Conservation (phyloP, 2,329 filamentous ascomycete genomes). For the Aspergillus aculeatinus region DNA sequence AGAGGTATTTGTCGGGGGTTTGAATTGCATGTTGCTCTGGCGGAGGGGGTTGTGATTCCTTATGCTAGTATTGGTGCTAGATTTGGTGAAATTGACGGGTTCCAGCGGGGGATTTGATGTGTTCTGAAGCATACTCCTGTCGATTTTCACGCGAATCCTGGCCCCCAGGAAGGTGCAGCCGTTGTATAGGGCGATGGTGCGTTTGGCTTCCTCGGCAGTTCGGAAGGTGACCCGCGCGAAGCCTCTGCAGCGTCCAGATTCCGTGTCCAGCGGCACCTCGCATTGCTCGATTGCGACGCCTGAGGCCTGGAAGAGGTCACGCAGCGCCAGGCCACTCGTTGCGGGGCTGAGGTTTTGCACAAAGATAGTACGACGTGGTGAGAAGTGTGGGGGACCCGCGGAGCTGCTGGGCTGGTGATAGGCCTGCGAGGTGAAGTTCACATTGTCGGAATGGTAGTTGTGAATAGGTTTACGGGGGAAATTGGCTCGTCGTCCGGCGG, state of each 20-base stretch:
- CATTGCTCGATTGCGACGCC: conserved; percentile 34
- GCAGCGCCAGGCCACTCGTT: conserved; percentile 31
- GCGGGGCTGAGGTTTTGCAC: conserved; percentile 31
- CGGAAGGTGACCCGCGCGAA: conserved; percentile 34
- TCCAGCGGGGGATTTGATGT: neutral
- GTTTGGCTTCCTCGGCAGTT: conserved; percentile 36
- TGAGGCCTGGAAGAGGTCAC: conserved; percentile 28
- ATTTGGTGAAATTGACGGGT: neutral
- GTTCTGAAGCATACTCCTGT: conserved; percentile 21
- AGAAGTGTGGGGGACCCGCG: conserved; percentile 1
- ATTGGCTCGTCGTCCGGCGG: conserved; percentile 2
- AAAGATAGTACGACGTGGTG: conserved; percentile 23
- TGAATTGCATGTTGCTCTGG: too few species aligned
- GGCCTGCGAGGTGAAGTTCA: conserved; percentile 8
- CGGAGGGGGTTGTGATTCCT: neutral
- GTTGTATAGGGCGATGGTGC: conserved; percentile 35
- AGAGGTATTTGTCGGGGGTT: too few species aligned
- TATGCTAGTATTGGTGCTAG: neutral
- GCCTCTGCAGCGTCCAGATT: conserved; percentile 21
- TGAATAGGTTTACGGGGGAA: conserved; percentile 11
- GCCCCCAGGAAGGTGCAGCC: conserved; percentile 34
- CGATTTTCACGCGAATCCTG: conserved; percentile 35
- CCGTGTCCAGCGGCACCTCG: conserved; percentile 28
- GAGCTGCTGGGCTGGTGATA: conserved; percentile 10
- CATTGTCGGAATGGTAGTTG: conserved; percentile 9